Percentiles rank a stretch among this genome's conserved stretches.
Conservation (phyloP, 805 yeast genomes). For the Candida verbasci region DNA sequence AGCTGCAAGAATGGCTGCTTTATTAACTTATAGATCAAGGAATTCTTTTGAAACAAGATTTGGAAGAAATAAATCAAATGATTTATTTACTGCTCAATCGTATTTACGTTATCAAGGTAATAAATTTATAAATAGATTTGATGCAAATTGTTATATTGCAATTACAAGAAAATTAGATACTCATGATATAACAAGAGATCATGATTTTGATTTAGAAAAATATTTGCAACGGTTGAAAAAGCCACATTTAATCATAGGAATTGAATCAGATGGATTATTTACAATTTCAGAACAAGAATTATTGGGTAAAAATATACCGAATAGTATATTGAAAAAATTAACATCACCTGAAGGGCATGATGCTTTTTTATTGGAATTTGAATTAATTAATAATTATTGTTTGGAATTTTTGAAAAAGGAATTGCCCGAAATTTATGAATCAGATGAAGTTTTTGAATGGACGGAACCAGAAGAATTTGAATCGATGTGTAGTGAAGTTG, state of each 20-base stretch:
- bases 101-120: slow-evolving; percentile 92
- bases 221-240: slow-evolving; percentile 59
- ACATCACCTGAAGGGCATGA: slow-evolving; percentile 97
- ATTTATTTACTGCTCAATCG: slow-evolving; percentile 84
- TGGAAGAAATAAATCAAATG: slow-evolving; percentile 57
- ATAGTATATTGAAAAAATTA: slow-evolving; percentile 63
- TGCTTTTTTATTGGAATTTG: slow-evolving; percentile 89
- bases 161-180: slow-evolving; percentile 92
- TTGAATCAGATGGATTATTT: slow-evolving; percentile 87
- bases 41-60: slow-evolving; percentile 88
- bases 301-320: slow-evolving; percentile 69
- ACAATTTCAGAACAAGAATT: slow-evolving; percentile 88
- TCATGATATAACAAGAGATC: slow-evolving; percentile 83
- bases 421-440: slow-evolving; percentile 54
- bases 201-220: slow-evolving; percentile 33
- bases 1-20: slow-evolving; percentile 97
- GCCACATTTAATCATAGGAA: slow-evolving; percentile 85
- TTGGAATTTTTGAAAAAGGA: slow-evolving; percentile 57
- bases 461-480: slow-evolving; percentile 36
- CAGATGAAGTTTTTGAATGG: slow-evolving; percentile 40
- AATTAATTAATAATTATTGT: slow-evolving; percentile 67
- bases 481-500: slow-evolving; percentile 90
- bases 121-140: slow-evolving; percentile 84
- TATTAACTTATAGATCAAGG: slow-evolving; percentile 86
- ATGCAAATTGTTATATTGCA: slow-evolving; percentile 94